phyloP scores from a whole-genome alignment of 768 basidiomycete genomes.

The Pulveroboletus ravenelii region DNA sequence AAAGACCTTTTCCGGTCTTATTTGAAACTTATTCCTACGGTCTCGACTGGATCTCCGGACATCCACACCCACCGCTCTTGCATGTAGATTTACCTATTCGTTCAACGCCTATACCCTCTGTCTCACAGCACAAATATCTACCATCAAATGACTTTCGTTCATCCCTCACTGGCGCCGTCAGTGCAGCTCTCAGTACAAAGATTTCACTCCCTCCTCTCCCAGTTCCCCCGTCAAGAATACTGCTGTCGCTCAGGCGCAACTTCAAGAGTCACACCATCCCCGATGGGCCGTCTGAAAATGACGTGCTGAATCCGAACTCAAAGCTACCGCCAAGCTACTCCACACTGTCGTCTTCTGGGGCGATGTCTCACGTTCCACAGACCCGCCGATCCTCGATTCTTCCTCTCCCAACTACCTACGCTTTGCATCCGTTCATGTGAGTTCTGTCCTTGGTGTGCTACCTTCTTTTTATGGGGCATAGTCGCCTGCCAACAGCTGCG shows the following conservation, averaged over 20 bases:
- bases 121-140: slow-evolving; percentile 8
- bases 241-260: slow-evolving; percentile 22
- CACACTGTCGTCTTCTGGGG: slow-evolving; percentile 1
- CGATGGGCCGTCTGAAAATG: neutral
- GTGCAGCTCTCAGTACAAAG: slow-evolving; percentile 18
- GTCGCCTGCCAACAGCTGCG: slow-evolving; percentile 17
- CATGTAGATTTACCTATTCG: slow-evolving; percentile 32
- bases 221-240: slow-evolving; percentile 14
- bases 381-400: slow-evolving; percentile 9
- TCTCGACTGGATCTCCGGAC: slow-evolving; percentile 34
- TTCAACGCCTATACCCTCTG: slow-evolving; percentile 17
- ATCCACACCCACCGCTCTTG: slow-evolving; percentile 42
- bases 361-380: slow-evolving; percentile 1
- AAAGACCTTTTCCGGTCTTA: slow-evolving; percentile 25
- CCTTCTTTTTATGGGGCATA: slow-evolving; percentile 2
- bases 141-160: slow-evolving; percentile 8
- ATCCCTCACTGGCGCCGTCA: slow-evolving; percentile 21
- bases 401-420: slow-evolving; percentile 8
- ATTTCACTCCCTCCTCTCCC: slow-evolving; percentile 16
- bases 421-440: slow-evolving; percentile 19
- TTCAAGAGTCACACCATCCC: slow-evolving; percentile 2
- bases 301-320: neutral
- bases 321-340: slow-evolving; percentile 1
- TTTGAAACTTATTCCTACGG: slow-evolving; percentile 34
- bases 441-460: neutral